Evolutionary conservation across 768 basidiomycete species (phyloP).

Genomic region (Lyophyllum atratum): DNA sequence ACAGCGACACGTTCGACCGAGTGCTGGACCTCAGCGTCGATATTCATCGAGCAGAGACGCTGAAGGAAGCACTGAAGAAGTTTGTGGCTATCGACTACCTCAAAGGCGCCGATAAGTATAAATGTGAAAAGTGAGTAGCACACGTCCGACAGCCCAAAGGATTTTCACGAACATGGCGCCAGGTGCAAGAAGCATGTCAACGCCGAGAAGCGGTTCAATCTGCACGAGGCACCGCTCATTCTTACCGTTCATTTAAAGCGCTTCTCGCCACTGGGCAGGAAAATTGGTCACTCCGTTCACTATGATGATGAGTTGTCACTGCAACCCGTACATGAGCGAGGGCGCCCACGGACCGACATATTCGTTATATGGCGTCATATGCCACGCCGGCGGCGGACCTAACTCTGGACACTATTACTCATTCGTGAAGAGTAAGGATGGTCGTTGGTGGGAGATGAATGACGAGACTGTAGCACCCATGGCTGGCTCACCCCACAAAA

Average conservation of each 20-base stretch:
- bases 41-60: slow-evolving; percentile 59
- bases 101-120: slow-evolving; percentile 93
- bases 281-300: slow-evolving; percentile 75
- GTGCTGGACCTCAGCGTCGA: slow-evolving; percentile 94
- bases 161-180: slow-evolving; percentile 1
- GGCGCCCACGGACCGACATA: slow-evolving; percentile 78
- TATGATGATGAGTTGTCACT: slow-evolving; percentile 79
- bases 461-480: slow-evolving; percentile 70
- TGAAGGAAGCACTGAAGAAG: slow-evolving; percentile 75
- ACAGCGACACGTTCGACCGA: slow-evolving; percentile 95
- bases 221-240: slow-evolving; percentile 85
- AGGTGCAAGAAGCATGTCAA: slow-evolving; percentile 92
- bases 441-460: slow-evolving; percentile 91
- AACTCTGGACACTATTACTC: slow-evolving; percentile 97
- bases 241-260: slow-evolving; percentile 95
- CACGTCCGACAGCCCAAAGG: neutral
- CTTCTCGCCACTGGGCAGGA: slow-evolving; percentile 88
- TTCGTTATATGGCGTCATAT: slow-evolving; percentile 88
- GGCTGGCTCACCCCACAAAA: slow-evolving; percentile 53
- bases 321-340: slow-evolving; percentile 80
- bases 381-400: slow-evolving; percentile 89
- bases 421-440: slow-evolving; percentile 69
- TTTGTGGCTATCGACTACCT: slow-evolving; percentile 83
- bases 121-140: slow-evolving; percentile 89
- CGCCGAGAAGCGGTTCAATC: slow-evolving; percentile 88